These are phyloP conservation scores for Kalanchoe fedtschenkoi DNA, from an alignment of 164 flowering plant species.

Conservation along the genomic window DNA sequence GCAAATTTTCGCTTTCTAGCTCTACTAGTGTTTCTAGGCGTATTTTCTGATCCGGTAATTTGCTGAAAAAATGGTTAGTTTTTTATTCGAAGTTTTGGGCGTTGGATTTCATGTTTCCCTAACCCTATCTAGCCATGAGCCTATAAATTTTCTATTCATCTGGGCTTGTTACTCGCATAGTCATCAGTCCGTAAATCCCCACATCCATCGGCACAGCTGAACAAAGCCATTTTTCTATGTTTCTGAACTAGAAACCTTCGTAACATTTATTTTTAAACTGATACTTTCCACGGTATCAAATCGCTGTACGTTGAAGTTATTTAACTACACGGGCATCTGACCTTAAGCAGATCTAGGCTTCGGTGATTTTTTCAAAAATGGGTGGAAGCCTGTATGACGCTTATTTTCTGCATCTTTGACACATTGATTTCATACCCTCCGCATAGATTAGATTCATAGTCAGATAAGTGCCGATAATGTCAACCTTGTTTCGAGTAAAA, in stretches of 20 bases:
- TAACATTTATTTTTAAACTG: neutral
- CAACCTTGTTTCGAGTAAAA: slow-evolving; percentile 27
- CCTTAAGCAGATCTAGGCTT: slow-evolving; percentile 24
- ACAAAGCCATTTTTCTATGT: neutral
- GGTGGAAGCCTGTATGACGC: slow-evolving; percentile 32
- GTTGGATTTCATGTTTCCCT: neutral
- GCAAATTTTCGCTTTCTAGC: no score
- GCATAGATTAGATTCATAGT: neutral
- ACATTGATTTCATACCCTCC: slow-evolving; percentile 40
- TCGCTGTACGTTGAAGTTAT: no score
- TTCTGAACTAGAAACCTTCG: neutral
- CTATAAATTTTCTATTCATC: neutral
- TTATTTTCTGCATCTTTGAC: slow-evolving; percentile 43
- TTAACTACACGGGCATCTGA: neutral
- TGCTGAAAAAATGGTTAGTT: neutral
- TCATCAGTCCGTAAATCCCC: neutral
- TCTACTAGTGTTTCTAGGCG: neutral
- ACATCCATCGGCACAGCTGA: neutral
- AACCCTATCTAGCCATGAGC: neutral
- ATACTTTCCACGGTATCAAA: neutral
- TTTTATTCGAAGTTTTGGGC: neutral
- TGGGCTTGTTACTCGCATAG: neutral
- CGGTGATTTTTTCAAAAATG: slow-evolving; percentile 21
- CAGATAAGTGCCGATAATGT: slow-evolving; percentile 26
- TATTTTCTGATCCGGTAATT: neutral